phyloP scores from a whole-genome alignment of 331 rosid genomes.

The Arachis monticola region DNA sequence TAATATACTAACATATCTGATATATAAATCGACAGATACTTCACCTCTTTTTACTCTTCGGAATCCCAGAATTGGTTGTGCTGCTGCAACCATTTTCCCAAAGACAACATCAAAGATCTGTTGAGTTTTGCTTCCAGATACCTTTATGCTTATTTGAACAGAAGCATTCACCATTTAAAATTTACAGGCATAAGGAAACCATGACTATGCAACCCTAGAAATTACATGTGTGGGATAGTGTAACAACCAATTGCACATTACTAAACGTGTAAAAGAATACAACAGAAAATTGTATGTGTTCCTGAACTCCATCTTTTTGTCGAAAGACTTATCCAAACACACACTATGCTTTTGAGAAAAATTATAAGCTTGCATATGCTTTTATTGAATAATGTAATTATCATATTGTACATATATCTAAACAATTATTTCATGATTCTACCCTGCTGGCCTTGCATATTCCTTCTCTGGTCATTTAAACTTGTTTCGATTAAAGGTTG shows the following conservation, averaged over 20 bases:
- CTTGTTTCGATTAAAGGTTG: constrained; percentile 4
- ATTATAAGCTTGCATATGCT: not conserved
- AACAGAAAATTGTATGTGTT: no score
- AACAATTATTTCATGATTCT: not conserved
- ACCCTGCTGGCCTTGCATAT: no score
- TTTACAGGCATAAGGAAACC: constrained; percentile 14
- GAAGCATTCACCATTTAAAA: constrained; percentile 1
- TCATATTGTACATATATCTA: not conserved
- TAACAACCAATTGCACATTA: not conserved
- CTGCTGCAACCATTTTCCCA: constrained; percentile 77
- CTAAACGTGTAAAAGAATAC: no score
- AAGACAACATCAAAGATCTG: constrained; percentile 67
- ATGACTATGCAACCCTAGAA: not conserved
- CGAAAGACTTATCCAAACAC: not conserved
- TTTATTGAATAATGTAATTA: constrained; percentile 2
- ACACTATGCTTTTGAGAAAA: constrained; percentile 27
- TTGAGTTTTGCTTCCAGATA: constrained; percentile 66
- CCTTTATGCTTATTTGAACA: constrained; percentile 69
- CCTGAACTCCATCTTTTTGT: no score
- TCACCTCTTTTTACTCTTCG: constrained; percentile 95
- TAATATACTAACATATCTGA: constrained; percentile 26
- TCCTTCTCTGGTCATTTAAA: not conserved
- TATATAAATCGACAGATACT: constrained; percentile 26
- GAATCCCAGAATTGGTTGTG: constrained; percentile 93
- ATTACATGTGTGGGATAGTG: no score